Evolutionary conservation across 345 rosid genomes (phyloP), one percentile per base, ranked within the genome.

Genomic region (Camelina neglecta): DNA sequence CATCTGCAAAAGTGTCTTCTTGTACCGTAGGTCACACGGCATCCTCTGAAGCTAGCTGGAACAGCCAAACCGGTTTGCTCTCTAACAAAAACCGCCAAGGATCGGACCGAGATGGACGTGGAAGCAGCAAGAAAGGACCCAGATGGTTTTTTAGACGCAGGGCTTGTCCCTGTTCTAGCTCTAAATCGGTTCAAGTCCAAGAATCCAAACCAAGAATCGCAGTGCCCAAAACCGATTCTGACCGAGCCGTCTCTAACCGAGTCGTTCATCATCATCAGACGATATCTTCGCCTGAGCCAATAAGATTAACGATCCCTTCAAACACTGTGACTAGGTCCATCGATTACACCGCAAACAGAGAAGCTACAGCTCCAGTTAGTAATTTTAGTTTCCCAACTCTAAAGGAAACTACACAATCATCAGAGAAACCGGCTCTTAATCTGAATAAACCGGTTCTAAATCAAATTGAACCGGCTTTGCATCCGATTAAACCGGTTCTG

Each of bases 1-100:
- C 90, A 39, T 84, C 91, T 0, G 77, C 77, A 7, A 81, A 85
- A 35, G 90, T 89, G 2, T 84, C 79, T 11, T 85, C 85, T 11
- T 86, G 85, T 73, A 82, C 66, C 60, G 84, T 87, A 2, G 85
- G 87, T 8, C 91, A 93, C 6, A 89, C 86, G 47, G 63, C 76
- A 65, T 91, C 97, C 1, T 93, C 93, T 1, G 97, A 93, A 79
- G 97, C 90, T 11, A 93, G 97, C 61, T 93, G 96, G 97, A 93
- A 93, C 65, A 91, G 97, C 79, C 93, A 88, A 84, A 86, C 87
- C 16, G 98, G 97, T 18, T 72, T 89, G 58, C 67, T 93, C 49
- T 61, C 81, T 4, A 56, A 76, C 67, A 66, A 65, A 0, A 67
- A 73, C 65, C 78, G 71, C 61, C 72, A 53, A 55, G 67, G 35